phyloP scores from a whole-genome alignment of 805 yeast species.

The Metschnikowia borealis region DNA sequence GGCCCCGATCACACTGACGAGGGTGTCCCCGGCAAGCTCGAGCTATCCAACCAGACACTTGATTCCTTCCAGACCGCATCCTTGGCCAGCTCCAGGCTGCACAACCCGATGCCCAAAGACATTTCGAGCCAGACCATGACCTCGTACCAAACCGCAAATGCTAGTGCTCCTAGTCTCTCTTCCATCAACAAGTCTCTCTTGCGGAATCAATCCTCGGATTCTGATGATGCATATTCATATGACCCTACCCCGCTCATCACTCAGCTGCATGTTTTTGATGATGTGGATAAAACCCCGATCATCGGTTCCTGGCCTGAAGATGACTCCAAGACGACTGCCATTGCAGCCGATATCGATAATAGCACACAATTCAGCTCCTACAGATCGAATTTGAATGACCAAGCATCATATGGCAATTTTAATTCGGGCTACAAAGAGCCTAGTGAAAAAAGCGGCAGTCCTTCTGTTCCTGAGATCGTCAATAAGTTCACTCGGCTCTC shows the following conservation, averaged over 20 bases:
- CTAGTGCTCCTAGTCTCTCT: constrained; percentile 26
- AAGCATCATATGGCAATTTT: not conserved
- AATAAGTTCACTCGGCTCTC: constrained; percentile 36
- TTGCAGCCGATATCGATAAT: not conserved
- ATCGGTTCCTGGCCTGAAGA: constrained; percentile 14
- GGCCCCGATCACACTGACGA: constrained; percentile 2
- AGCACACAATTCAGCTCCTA: not conserved
- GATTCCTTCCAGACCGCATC: not conserved
- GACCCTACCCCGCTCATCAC: constrained; percentile 34
- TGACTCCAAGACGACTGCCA: not conserved
- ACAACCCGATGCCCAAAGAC: not conserved
- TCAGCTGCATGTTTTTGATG: constrained; percentile 5
- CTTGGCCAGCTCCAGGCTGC: not conserved
- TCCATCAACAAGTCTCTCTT: constrained; percentile 33
- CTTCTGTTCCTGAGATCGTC: constrained; percentile 27
- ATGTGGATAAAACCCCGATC: constrained; percentile 31
- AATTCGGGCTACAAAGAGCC: constrained; percentile 10
- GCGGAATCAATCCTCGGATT: constrained; percentile 20
- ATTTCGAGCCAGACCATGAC: constrained; percentile 24
- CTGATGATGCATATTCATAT: constrained; percentile 23
- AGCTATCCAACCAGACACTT: constrained; percentile 1
- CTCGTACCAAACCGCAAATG: constrained; percentile 26
- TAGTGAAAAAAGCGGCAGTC: not conserved
- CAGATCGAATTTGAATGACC: not conserved
- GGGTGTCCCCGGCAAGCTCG: not conserved